These are phyloP conservation scores for Pseudocercospora crystallina DNA, from an alignment of 2,329 filamentous ascomycete species.

Conservation along the genomic window DNA sequence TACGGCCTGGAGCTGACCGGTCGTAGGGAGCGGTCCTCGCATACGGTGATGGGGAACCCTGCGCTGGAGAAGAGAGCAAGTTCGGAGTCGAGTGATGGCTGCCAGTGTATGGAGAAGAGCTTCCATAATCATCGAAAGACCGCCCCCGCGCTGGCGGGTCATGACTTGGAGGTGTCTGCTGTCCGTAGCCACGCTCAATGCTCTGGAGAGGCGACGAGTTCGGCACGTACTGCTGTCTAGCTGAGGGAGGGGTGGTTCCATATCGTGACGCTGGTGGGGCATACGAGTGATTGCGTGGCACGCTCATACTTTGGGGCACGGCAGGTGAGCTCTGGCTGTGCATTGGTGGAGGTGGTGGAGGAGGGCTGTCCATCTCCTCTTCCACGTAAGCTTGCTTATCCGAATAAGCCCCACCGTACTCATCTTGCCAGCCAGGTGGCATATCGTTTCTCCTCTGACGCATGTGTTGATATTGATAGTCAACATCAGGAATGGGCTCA, in stretches of 20 bases:
- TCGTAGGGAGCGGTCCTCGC: slow-evolving; percentile 22
- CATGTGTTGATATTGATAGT: slow-evolving; percentile 34
- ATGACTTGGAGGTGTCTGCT: slow-evolving; percentile 24
- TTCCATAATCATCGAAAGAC: slow-evolving; percentile 32
- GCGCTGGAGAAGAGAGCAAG: slow-evolving; percentile 17
- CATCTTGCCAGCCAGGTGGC: slow-evolving; percentile 30
- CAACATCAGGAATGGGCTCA: slow-evolving; percentile 35
- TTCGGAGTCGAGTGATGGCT: slow-evolving; percentile 31
- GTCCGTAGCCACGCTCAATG: slow-evolving; percentile 30
- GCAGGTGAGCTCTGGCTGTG: slow-evolving; percentile 38
- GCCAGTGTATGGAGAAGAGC: slow-evolving; percentile 28
- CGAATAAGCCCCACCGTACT: slow-evolving; percentile 27
- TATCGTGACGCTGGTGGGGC: slow-evolving; percentile 24
- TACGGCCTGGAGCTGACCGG: slow-evolving; percentile 27
- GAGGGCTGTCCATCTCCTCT: slow-evolving; percentile 22
- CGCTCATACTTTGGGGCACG: slow-evolving; percentile 25
- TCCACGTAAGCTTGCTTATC: slow-evolving; percentile 23
- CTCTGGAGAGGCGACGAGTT: slow-evolving; percentile 32
- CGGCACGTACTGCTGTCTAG: slow-evolving; percentile 29
- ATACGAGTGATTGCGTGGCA: slow-evolving; percentile 15
- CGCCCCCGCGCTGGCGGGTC: slow-evolving; percentile 25
- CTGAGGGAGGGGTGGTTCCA: slow-evolving; percentile 23
- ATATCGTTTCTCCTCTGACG: slow-evolving; percentile 29
- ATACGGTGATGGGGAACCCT: slow-evolving; percentile 28
- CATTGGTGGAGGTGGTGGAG: slow-evolving; percentile 38